These are phyloP conservation scores for Boletus tylopilopsis DNA, from an alignment of 768 basidiomycete genomes.

Conservation along the genomic window DNA sequence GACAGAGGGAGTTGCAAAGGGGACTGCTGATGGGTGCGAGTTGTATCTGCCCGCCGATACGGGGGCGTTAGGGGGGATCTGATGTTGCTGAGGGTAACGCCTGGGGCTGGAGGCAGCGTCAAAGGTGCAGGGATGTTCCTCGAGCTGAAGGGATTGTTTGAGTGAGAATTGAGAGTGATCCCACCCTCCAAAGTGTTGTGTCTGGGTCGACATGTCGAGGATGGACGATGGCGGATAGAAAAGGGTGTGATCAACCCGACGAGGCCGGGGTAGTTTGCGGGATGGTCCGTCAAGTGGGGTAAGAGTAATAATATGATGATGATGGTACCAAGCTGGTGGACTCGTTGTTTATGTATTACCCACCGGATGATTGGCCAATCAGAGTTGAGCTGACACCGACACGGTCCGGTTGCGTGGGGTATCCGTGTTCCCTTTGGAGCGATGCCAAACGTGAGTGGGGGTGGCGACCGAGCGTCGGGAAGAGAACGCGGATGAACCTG, in stretches of 20 bases:
- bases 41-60: slow-evolving; percentile 3
- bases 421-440: too few relatives aligned
- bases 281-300: not conserved
- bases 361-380: not conserved
- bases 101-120: slow-evolving; percentile 4
- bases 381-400: not conserved
- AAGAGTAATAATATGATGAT: too few relatives aligned
- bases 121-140: slow-evolving; percentile 23
- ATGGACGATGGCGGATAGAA: not conserved
- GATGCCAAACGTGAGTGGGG: too few relatives aligned
- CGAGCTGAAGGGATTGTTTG: slow-evolving; percentile 25
- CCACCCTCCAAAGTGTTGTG: slow-evolving; percentile 18
- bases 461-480: too few relatives aligned
- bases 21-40: slow-evolving; percentile 12
- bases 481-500: not conserved
- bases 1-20: slow-evolving; percentile 9
- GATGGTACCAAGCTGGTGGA: too few relatives aligned
- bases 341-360: slow-evolving; percentile 13
- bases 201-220: slow-evolving; percentile 23
- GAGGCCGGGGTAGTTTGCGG: not conserved
- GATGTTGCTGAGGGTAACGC: slow-evolving; percentile 13
- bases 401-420: slow-evolving; percentile 10
- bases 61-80: slow-evolving; percentile 1
- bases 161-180: slow-evolving; percentile 11
- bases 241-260: slow-evolving; percentile 4